Evolutionary conservation across 805 yeast species (phyloP), one percentile per base, ranked within the genome.

Genomic region (Candida maltosa): DNA sequence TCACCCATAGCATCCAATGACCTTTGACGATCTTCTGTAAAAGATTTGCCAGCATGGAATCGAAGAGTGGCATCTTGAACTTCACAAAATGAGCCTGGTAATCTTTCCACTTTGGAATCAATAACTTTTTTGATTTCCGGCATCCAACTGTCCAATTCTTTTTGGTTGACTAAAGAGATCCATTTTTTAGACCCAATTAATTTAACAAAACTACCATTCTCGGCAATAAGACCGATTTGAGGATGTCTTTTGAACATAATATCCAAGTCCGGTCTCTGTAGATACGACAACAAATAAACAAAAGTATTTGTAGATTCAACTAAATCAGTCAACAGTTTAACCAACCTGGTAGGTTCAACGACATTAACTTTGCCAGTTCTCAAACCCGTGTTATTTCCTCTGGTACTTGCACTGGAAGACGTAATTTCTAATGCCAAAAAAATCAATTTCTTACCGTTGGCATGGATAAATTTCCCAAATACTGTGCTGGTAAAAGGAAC

Each of bases 211-310:
- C 87, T 94, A 24, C 97, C 97, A 52, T 83, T 81, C 57, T 89
- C 97, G 1, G 96, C 95, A 43, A 91, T 79, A 34, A 91, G 65
- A 0, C 97, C 97, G 20, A 89, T 51, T 26, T 76, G 76, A 1
- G 83, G 76, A 4, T 78, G 71, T 45, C 87, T 73, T 14, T 82
- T 69, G 60, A 81, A 88, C 35, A 78, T 61, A 36, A 85, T 69
- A 41, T 83, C 85, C 51, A 89, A 60, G 27, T 80, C 85, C 2
- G 69, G 58, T 40, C 83, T 70, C 34, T 78, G 79, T 49, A 80
- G 73, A 29, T 77, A 75, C 44, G 88, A 80, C 37, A 83, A 69
- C 3, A 89, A 70, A 51, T 82, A 89, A 2, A 91, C 88, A 29
- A 72, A 65, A 49, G 87, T 87, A 7, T 55, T 46, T 1, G 80